Evolutionary conservation across 305 asterid species (phyloP).

Genomic region (Fraxinus albicans): DNA sequence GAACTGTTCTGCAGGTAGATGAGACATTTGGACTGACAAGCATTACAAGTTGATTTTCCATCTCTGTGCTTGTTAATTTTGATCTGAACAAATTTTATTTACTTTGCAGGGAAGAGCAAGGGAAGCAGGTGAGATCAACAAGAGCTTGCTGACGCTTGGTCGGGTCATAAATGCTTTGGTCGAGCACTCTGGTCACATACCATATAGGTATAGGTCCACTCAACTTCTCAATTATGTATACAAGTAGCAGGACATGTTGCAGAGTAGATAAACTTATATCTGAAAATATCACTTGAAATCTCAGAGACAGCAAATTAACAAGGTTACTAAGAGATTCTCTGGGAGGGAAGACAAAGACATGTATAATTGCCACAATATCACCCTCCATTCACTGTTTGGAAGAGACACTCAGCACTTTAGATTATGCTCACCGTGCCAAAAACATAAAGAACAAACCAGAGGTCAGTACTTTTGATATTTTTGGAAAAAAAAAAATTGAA

Average conservation of each 20-base stretch:
- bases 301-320: constrained; percentile 61
- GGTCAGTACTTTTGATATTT: constrained; percentile 28
- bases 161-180: constrained; percentile 56
- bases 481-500: background rate
- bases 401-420: constrained; percentile 62
- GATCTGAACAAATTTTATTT: background rate
- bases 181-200: constrained; percentile 52
- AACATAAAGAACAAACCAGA: constrained; percentile 56
- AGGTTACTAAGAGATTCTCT: constrained; percentile 55
- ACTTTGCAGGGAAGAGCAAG: constrained; percentile 39
- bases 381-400: constrained; percentile 52
- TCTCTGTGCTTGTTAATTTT: background rate
- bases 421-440: constrained; percentile 55
- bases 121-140: constrained; percentile 59
- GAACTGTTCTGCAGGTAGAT: background rate
- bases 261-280: background rate
- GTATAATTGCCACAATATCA: constrained; percentile 56
- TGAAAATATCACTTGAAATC: constrained; percentile 12
- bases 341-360: constrained; percentile 60
- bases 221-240: background rate
- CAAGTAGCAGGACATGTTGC: background rate
- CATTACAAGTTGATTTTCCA: background rate
- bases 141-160: constrained; percentile 58
- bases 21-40: background rate
- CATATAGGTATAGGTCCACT: constrained; percentile 39